Percentiles rank a stretch among this genome's conserved stretches.
These are phyloP conservation scores for Candida glucosophila DNA, from an alignment of 1,139 yeast species.

Conservation along the genomic window DNA sequence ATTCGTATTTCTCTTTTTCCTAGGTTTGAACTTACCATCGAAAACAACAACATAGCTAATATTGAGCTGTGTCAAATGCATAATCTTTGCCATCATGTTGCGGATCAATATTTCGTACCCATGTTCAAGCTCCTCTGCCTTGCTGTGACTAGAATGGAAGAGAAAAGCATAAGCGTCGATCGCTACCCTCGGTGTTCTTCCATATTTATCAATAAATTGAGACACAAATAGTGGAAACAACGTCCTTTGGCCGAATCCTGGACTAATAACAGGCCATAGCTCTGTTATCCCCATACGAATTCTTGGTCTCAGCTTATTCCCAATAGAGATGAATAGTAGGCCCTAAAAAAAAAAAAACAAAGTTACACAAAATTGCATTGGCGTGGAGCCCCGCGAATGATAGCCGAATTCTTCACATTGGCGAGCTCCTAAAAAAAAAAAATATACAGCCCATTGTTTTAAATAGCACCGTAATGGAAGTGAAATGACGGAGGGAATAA, in stretches of 20 bases:
- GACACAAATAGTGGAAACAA: slow-evolving; percentile 37
- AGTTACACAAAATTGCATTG: too few relatives aligned
- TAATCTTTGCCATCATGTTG: slow-evolving; percentile 44
- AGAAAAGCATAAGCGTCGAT: slow-evolving; percentile 68
- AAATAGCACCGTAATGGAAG: too few relatives aligned
- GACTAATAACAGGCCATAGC: slow-evolving; percentile 45
- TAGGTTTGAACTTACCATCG: slow-evolving; percentile 62
- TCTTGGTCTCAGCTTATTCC: too few relatives aligned
- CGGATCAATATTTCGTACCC: slow-evolving; percentile 9
- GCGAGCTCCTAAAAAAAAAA: too few relatives aligned
- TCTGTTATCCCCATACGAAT: slow-evolving; percentile 59
- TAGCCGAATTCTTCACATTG: too few relatives aligned
- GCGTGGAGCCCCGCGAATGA: too few relatives aligned
- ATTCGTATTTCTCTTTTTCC: slow-evolving; percentile 10
- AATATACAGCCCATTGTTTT: too few relatives aligned
- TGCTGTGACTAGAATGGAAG: slow-evolving; percentile 35
- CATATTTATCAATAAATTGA: slow-evolving; percentile 25
- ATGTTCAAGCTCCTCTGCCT: slow-evolving; percentile 9
- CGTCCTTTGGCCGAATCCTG: slow-evolving; percentile 31
- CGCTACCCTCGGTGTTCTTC: slow-evolving; percentile 51
- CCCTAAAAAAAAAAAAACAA: too few relatives aligned
- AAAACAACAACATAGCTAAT: slow-evolving; percentile 61
- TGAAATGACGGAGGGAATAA: too few relatives aligned
- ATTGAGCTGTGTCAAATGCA: slow-evolving; percentile 44
- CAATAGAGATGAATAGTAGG: too few relatives aligned